phyloP scores from a whole-genome alignment of 2,329 filamentous ascomycete species.

The Xylariales sp. region DNA sequence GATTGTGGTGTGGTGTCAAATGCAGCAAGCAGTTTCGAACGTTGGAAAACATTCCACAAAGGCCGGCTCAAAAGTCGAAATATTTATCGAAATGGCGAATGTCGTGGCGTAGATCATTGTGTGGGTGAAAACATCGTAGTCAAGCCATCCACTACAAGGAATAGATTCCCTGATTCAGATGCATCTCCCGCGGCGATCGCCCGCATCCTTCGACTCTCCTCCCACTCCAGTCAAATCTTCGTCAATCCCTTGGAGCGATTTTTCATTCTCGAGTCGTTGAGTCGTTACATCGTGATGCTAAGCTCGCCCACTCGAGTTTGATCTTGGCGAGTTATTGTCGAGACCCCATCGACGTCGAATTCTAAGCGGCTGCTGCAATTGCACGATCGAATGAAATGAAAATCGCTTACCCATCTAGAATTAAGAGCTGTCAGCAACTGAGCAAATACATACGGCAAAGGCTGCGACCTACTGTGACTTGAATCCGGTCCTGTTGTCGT shows the following conservation, averaged over 20 bases:
- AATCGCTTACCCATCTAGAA: conserved; percentile 50
- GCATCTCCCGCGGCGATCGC: neutral
- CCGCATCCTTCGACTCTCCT: neutral
- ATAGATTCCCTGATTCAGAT: neutral
- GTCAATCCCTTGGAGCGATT: neutral
- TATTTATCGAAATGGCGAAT: neutral
- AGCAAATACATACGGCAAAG: conserved; percentile 13
- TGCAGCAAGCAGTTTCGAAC: neutral
- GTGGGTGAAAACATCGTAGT: neutral
- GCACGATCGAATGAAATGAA: conserved; percentile 40
- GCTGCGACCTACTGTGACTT: conserved; percentile 61
- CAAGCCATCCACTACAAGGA: neutral
- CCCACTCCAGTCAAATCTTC: neutral
- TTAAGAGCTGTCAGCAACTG: conserved; percentile 40
- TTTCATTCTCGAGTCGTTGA: too few relatives aligned
- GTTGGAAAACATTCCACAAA: neutral
- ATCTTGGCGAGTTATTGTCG: conserved; percentile 8
- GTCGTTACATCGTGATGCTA: neutral
- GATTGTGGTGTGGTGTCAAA: conserved; percentile 33
- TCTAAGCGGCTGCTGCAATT: conserved; percentile 27
- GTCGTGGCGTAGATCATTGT: neutral
- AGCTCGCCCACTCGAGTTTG: neutral
- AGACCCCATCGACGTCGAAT: conserved; percentile 20
- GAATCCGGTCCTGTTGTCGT: conserved; percentile 58
- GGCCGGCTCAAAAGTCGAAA: neutral